Conservation (phyloP, 2,329 filamentous ascomycete genomes). For the Fusarium mexicanum region DNA sequence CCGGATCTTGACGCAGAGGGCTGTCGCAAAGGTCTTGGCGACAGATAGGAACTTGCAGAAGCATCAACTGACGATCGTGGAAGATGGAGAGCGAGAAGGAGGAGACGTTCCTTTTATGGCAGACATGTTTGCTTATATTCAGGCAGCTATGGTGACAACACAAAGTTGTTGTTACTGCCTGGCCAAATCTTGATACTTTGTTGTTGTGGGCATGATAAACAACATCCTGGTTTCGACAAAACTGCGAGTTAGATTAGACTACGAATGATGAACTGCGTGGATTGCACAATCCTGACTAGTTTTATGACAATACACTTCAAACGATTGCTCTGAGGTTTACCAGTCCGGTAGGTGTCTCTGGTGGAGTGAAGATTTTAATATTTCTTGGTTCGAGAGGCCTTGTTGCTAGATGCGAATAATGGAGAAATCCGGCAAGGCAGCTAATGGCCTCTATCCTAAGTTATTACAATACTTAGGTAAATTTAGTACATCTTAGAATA, state of each 20-base stretch:
- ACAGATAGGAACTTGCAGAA: too few species aligned
- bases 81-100: too few species aligned
- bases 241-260: neutral
- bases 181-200: neutral
- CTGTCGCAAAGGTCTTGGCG: neutral
- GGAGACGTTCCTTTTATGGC: neutral
- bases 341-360: fast-evolving
- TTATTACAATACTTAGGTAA: fast-evolving
- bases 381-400: neutral
- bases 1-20: fast-evolving
- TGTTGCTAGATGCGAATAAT: neutral
- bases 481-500: fast-evolving
- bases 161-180: too few species aligned
- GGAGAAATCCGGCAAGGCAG: too few species aligned
- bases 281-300: neutral
- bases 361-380: neutral
- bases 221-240: neutral
- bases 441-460: too few species aligned
- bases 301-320: fast-evolving
- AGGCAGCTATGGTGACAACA: neutral
- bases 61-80: too few species aligned
- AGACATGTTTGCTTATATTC: neutral
- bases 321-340: fast-evolving
- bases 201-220: too few species aligned
- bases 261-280: neutral